Evolutionary conservation across 2,329 filamentous ascomycete species (phyloP).

Genomic region (Cytospora piceae): DNA sequence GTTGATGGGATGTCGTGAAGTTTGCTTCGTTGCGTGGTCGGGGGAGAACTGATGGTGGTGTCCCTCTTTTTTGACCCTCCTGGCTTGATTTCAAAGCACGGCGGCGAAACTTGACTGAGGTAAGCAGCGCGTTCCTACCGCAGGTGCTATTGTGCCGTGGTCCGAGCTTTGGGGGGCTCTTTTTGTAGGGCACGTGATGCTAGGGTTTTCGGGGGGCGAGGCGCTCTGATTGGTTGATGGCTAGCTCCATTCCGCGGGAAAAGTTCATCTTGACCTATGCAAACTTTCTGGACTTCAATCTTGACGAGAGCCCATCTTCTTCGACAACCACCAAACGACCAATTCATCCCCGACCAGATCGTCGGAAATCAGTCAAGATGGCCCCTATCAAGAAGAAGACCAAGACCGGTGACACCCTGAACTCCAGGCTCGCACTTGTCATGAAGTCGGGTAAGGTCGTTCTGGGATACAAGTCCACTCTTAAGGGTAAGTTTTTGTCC

Average conservation of each 20-base stretch:
- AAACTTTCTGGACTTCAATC: constrained; percentile 10
- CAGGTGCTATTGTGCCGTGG: not conserved
- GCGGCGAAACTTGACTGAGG: constrained; percentile 13
- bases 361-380: constrained; percentile 59
- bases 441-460: constrained; percentile 78
- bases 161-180: constrained; percentile 3
- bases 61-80: constrained; percentile 36
- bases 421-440: constrained; percentile 64
- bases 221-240: constrained; percentile 5
- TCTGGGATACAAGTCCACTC: constrained; percentile 84
- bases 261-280: constrained; percentile 10
- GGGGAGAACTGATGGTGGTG: constrained; percentile 38
- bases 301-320: not conserved
- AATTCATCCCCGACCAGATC: constrained; percentile 26
- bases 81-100: constrained; percentile 60
- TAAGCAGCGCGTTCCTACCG: constrained; percentile 8
- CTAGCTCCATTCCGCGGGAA: constrained; percentile 11
- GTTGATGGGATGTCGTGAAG: constrained; percentile 49
- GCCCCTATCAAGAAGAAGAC: constrained; percentile 69
- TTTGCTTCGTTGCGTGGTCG: constrained; percentile 47
- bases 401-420: constrained; percentile 81
- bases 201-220: not conserved
- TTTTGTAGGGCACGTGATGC: constrained; percentile 29
- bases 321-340: constrained; percentile 30
- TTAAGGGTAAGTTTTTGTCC: constrained; percentile 34